Evolutionary conservation across 225 moss, liverwort and hornwort species (phyloP).

Genomic region (Lunularia cruciata): DNA sequence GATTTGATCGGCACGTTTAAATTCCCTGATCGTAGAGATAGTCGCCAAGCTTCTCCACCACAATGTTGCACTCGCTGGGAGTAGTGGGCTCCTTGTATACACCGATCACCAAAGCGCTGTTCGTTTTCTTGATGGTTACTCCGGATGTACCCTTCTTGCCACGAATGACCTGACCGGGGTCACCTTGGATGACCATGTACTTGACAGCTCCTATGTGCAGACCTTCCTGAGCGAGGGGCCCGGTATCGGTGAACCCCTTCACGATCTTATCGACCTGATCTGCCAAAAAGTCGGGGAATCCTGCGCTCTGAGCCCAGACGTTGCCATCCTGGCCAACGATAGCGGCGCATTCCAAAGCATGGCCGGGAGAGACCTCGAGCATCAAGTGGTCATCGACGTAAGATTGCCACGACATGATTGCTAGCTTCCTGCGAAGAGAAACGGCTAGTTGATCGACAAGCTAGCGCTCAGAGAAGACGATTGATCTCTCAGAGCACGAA

Average conservation of each 20-base stretch:
- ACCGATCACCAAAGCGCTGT: slow-evolving; percentile 59
- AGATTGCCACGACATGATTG: slow-evolving; percentile 77
- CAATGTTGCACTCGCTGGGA: slow-evolving; percentile 57
- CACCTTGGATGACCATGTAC: slow-evolving; percentile 78
- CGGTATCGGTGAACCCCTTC: slow-evolving; percentile 46
- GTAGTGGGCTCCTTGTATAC: slow-evolving; percentile 56
- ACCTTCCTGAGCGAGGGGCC: slow-evolving; percentile 48
- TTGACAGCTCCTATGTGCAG: slow-evolving; percentile 62
- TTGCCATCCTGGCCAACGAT: slow-evolving; percentile 66
- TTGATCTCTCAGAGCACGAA: too few species aligned
- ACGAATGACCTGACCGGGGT: slow-evolving; percentile 61
- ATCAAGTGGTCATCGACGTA: slow-evolving; percentile 72
- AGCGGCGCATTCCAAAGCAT: slow-evolving; percentile 41
- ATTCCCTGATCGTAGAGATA: slow-evolving; percentile 52
- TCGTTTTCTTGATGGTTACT: slow-evolving; percentile 45
- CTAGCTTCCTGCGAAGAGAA: too few species aligned
- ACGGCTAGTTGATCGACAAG: too few species aligned
- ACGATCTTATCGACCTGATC: slow-evolving; percentile 52
- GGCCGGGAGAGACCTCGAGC: slow-evolving; percentile 39
- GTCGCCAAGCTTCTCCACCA: slow-evolving; percentile 72
- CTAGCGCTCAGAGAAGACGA: too few species aligned
- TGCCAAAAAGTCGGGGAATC: slow-evolving; percentile 46
- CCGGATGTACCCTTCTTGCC: slow-evolving; percentile 67
- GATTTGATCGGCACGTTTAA: too few species aligned
- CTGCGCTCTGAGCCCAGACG: slow-evolving; percentile 59